Evolutionary conservation across 116 monocot species (phyloP), one percentile per base, ranked within the genome.

Genomic region (Papilionanthe hybrid): DNA sequence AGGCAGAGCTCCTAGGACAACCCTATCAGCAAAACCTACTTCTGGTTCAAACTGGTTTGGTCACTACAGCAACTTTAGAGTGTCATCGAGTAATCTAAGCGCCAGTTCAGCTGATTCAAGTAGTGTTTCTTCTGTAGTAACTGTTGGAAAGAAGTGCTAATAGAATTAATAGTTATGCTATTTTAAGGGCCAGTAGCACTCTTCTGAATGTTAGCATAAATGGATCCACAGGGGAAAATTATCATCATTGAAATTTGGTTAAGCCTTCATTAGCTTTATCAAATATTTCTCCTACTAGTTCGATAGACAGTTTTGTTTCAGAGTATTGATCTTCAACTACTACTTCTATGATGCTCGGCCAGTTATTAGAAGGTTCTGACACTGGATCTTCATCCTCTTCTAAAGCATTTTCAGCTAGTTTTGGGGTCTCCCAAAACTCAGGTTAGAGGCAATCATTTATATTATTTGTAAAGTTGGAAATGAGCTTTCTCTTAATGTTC

Each of bases 261-360:
- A 87, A 78, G 6, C 78, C 86, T 55, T 58, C 77, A 77, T 47
- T 77, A 48, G 60, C 87, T 7, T 79, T 86, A 29, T 66, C 81
- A 73, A 79, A 30, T 42, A 69, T 67, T 58, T 92, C 91, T 55
- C 90, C 94, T 8, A 79, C 43, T 42, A 89, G 94, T 85, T 97
- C 94, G 5, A 37, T 89, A 12, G 91, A 92, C 57, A 94, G 89
- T 50, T 5, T 84, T 37, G 76, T 79, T 41, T 92, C 90, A 20
- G 81, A 78, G 22, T 83, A 87, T 75, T 84, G 92, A 42, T 89
- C 89, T 74, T 82, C 86, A 58, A 47, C 69, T 32, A 32, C 32
- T 32, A 32, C 32, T 55, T 72, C 79, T 55, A 56, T 60, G 28
- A 85, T 81, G 55, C 44, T 77, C 48, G 73, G 81, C 44, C 79